A percentile compares a stretch with the other conserved stretches of the same genome.
These are phyloP conservation scores for Pythium inflatum DNA, from an alignment of 352 stramenopile genomes.

Conservation along the genomic window DNA sequence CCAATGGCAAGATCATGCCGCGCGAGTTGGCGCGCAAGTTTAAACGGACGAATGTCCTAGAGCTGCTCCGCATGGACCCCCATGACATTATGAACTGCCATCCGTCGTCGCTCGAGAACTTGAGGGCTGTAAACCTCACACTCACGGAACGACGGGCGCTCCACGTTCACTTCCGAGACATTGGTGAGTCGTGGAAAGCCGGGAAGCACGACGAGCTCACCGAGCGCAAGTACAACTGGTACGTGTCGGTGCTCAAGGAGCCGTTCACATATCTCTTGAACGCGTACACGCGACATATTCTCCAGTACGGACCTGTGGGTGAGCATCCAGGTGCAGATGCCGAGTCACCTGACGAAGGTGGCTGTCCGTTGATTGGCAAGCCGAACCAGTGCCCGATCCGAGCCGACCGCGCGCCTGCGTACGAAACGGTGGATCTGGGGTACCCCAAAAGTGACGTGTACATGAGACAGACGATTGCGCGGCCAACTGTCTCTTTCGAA, in stretches of 20 bases:
- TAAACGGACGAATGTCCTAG: conserved; percentile 92
- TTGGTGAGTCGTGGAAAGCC: conserved; percentile 85
- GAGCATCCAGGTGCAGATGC: conserved; percentile 87
- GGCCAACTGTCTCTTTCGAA: too few relatives aligned
- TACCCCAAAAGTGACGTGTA: conserved; percentile 82
- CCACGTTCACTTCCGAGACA: conserved; percentile 81
- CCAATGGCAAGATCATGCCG: conserved; percentile 77
- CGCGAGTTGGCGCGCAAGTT: conserved; percentile 87
- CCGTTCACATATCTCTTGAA: conserved; percentile 92
- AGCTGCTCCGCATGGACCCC: conserved; percentile 86
- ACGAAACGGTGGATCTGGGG: conserved; percentile 79
- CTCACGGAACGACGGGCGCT: conserved; percentile 89
- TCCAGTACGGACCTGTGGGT: conserved; percentile 88
- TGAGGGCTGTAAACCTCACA: conserved; percentile 89
- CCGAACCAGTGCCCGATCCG: conserved; percentile 92
- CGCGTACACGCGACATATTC: conserved; percentile 89
- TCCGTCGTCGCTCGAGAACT: conserved; percentile 87
- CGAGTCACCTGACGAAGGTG: conserved; percentile 77
- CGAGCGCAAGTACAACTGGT: conserved; percentile 91
- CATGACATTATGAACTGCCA: conserved; percentile 87
- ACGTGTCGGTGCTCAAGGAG: conserved; percentile 89
- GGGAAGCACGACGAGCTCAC: conserved; percentile 92
- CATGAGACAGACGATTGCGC: conserved; percentile 69
- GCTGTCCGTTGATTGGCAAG: conserved; percentile 87
- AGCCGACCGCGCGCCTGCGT: conserved; percentile 71